These are phyloP conservation scores for Euclidium syriacum DNA, from an alignment of 345 rosid genomes.

Conservation along the genomic window DNA sequence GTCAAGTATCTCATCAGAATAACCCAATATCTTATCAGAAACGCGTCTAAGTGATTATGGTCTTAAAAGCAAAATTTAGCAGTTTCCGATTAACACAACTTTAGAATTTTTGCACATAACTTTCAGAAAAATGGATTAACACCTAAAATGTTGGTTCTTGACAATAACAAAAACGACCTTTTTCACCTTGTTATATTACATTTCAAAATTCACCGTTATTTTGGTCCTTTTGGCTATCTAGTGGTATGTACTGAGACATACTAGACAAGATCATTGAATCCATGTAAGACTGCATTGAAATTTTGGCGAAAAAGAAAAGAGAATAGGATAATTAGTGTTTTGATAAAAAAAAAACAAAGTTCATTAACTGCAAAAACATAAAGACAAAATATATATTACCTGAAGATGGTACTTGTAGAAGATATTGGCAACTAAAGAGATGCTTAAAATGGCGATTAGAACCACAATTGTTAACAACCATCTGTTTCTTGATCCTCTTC, in stretches of 20 bases:
- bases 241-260: conserved; percentile 97
- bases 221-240: conserved; percentile 61
- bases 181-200: no score
- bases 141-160: no score
- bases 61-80: no score
- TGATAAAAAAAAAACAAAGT: conserved; percentile 2
- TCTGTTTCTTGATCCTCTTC: conserved; percentile 52
- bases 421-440: conserved; percentile 50
- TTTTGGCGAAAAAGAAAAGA: not conserved
- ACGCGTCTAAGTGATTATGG: no score
- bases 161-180: no score
- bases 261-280: conserved; percentile 82
- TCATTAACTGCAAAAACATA: no score
- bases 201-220: no score
- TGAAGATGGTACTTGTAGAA: conserved; percentile 86
- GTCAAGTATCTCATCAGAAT: no score
- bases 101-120: no score
- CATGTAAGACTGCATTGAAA: conserved; percentile 73
- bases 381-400: conserved; percentile 58
- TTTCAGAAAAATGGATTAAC: no score
- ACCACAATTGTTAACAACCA: conserved; percentile 47
- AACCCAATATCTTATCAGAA: no score
- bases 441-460: conserved; percentile 43
- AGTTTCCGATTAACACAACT: no score
- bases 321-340: not conserved